A percentile compares a stretch with the other conserved stretches of the same genome.
Evolutionary conservation across 257 asterid species (phyloP).

Genomic region (Nicotiana sylvestris): DNA sequence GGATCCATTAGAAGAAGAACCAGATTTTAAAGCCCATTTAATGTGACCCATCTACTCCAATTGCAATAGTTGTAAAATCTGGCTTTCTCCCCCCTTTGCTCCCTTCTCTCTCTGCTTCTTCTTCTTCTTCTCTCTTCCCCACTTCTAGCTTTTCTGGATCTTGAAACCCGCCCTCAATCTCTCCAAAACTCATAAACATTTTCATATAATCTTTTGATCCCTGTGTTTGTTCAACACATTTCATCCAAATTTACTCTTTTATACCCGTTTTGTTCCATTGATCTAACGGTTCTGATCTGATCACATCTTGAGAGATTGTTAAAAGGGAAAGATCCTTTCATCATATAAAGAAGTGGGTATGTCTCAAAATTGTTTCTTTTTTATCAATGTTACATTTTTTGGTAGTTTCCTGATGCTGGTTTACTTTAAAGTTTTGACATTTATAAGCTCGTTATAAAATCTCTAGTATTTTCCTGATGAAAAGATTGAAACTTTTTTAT

Average conservation of each 20-base stretch:
- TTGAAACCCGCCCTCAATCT: constrained; percentile 35
- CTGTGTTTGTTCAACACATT: neutral
- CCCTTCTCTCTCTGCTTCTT: neutral
- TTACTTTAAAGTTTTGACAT: neutral
- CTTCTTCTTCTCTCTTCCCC: constrained; percentile 16
- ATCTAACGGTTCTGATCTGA: constrained; percentile 41
- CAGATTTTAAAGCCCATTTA: constrained; percentile 16
- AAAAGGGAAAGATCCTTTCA: constrained; percentile 25
- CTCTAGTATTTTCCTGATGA: neutral
- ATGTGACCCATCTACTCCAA: constrained; percentile 23
- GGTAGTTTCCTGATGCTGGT: neutral
- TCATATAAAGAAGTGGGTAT: constrained; percentile 37
- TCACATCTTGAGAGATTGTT: constrained; percentile 22
- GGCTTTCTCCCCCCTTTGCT: neutral
- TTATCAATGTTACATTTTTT: neutral
- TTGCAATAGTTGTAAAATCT: neutral
- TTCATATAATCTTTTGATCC: constrained; percentile 18
- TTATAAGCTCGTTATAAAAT: neutral
- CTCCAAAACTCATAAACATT: constrained; percentile 24
- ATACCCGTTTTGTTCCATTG: constrained; percentile 9
- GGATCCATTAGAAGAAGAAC: neutral
- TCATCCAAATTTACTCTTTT: neutral
- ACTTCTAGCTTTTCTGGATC: constrained; percentile 14
- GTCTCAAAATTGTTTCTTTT: constrained; percentile 14
- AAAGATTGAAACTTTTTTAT: neutral